These are phyloP conservation scores for Luffa acutangula DNA, from an alignment of 306 rosid species.

Conservation along the genomic window DNA sequence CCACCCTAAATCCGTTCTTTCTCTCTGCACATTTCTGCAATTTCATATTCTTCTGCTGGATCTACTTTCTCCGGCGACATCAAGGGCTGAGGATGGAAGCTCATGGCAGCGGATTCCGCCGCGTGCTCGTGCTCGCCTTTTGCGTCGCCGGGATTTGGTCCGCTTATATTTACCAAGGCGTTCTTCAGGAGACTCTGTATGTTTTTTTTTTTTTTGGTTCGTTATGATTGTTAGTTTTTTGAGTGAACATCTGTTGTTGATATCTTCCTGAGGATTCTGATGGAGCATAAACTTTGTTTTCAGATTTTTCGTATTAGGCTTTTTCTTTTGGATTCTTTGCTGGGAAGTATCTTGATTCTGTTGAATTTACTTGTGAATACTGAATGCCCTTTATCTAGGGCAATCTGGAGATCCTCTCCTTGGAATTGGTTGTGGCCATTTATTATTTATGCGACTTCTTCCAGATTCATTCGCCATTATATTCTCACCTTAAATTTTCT, in stretches of 20 bases:
- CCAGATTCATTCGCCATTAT: not conserved
- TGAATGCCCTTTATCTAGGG: not conserved
- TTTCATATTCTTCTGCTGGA: constrained; percentile 7
- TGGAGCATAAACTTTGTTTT: not conserved
- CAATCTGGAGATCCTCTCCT: not conserved
- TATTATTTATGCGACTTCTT: not conserved
- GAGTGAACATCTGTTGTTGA: not conserved
- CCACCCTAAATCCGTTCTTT: not conserved
- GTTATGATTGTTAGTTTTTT: not conserved
- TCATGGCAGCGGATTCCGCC: constrained; percentile 70
- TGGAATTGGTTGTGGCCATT: not conserved
- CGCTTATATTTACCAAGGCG: constrained; percentile 90
- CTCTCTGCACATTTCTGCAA: not conserved
- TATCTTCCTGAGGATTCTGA: not conserved
- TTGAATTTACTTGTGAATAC: not conserved
- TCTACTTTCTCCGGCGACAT: constrained; percentile 25
- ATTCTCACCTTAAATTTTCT: not conserved
- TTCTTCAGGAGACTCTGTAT: constrained; percentile 92
- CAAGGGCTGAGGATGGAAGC: constrained; percentile 48
- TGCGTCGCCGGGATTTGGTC: constrained; percentile 93
- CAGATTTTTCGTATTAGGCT: not conserved
- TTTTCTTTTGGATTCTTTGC: not conserved
- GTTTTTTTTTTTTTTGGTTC: constrained; percentile 2
- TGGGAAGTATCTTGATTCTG: not conserved
- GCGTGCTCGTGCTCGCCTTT: constrained; percentile 58